Base-by-base conservation (phyloP, 164 flowering plant species). In the Vitis rupestris region DNA sequence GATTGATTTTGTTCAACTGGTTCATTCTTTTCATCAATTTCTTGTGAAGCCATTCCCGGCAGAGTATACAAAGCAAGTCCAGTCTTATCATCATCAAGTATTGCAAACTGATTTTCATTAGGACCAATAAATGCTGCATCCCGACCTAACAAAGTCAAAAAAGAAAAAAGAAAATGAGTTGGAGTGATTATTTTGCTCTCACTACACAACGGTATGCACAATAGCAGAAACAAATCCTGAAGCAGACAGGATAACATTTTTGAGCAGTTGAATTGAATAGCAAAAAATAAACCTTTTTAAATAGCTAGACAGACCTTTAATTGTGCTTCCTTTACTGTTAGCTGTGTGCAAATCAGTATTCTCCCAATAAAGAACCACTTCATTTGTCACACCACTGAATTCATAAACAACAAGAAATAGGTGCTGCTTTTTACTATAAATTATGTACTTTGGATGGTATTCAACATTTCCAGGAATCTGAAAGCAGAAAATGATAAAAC, bases 111-210 rank as follows among this genome's bases (percentile, higher is more conserved):
- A 75, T 84, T 84, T 61, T 96, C 98, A 75, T 79, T 87, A 37
- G 90, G 83, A 56, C 99, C 99, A 75, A 93, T 79, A 71, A 96
- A 90, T 66, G 99, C 99, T 29, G 94, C 98, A 88, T 93, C 99
- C 65, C 82, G 82, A 73, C 99, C 99, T 96, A 37, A 75, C 59
- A 79, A 14, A 63, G 11, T 29, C 59, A 13, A 67, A 31, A 30
- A 49, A 59, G 29, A 37, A 9, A 48, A 23, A 66, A 44, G 2
- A 23, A 44, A 11, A 14, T n/a, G 61, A 9, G 27, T 11, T 50
- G 27, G 23, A 3, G 37, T 17, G 15, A 31, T 37, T n/a, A 0
- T 4, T 30, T 8, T 54, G 58, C 7, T 11, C 30, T 2, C 55
- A 15, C 58, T 30, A n/a, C 4, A 53, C 51, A 7, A 9, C 23